These are phyloP conservation scores for Abrus pulchellus DNA, from an alignment of 306 rosid species.

Conservation along the genomic window DNA sequence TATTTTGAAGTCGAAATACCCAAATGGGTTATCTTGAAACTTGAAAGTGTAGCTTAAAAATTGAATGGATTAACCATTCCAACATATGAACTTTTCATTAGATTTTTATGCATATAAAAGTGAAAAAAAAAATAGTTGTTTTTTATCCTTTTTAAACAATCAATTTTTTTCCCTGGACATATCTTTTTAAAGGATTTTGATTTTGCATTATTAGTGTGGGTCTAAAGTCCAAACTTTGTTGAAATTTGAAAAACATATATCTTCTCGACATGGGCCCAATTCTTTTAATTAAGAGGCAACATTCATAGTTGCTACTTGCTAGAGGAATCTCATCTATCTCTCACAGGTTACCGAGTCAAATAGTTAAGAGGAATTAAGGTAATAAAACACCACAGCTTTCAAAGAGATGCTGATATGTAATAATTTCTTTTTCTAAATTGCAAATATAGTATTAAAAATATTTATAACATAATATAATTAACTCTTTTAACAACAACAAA, in stretches of 20 bases:
- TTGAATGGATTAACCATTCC: not conserved
- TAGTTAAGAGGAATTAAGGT: slow-evolving; percentile 16
- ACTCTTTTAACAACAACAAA: too few species aligned
- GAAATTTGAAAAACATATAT: slow-evolving; percentile 31
- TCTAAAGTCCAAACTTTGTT: slow-evolving; percentile 44
- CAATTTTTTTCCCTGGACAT: not conserved
- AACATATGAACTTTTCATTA: not conserved
- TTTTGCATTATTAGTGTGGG: slow-evolving; percentile 37
- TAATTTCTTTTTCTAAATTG: too few species aligned
- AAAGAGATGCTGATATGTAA: slow-evolving; percentile 1
- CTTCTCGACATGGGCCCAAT: slow-evolving; percentile 37
- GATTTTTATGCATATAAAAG: not conserved
- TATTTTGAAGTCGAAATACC: not conserved
- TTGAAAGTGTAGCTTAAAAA: not conserved
- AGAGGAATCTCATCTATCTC: slow-evolving; percentile 9
- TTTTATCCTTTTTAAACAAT: slow-evolving; percentile 11
- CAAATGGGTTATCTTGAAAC: not conserved
- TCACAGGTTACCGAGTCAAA: slow-evolving; percentile 6
- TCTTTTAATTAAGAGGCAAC: slow-evolving; percentile 5
- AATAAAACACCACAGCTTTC: slow-evolving; percentile 19
- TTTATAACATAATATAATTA: too few species aligned
- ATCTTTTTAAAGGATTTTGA: slow-evolving; percentile 31
- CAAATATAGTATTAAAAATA: too few species aligned
- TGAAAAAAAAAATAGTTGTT: not conserved
- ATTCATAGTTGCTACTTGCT: not conserved